Percentiles rank a stretch among this genome's conserved stretches.
These are phyloP conservation scores for Pisolithus microcarpus DNA, from an alignment of 768 basidiomycete genomes.

Conservation along the genomic window DNA sequence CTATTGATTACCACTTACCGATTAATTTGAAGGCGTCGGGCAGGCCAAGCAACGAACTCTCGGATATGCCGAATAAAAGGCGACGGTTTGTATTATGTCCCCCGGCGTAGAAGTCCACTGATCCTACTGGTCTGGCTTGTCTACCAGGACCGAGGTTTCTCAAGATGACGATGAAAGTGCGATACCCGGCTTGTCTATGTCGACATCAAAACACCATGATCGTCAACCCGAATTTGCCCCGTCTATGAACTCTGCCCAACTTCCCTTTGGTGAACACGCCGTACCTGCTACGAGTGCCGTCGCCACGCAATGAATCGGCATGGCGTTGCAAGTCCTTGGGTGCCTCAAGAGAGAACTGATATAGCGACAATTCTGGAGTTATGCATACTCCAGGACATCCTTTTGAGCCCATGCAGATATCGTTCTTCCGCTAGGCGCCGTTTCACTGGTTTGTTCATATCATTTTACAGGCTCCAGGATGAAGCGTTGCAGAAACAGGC, in stretches of 20 bases:
- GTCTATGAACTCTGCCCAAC: conserved; percentile 51
- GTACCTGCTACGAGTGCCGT: conserved; percentile 43
- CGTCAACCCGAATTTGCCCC: conserved; percentile 36
- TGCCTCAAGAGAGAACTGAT: background rate
- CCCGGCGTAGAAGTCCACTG: conserved; percentile 14
- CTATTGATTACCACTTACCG: conserved; percentile 21
- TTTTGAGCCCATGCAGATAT: conserved; percentile 4
- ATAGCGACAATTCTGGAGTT: conserved; percentile 2
- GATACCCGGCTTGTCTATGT: conserved; percentile 28
- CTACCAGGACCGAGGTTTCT: conserved; percentile 35
- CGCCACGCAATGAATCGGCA: conserved; percentile 21
- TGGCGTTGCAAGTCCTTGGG: background rate
- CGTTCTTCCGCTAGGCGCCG: conserved; percentile 10
- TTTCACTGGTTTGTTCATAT: conserved; percentile 27
- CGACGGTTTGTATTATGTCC: conserved; percentile 55
- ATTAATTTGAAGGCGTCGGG: conserved; percentile 45
- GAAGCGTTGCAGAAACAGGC: conserved; percentile 14
- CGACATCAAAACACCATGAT: conserved; percentile 27
- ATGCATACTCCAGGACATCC: conserved; percentile 1
- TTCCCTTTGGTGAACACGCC: conserved; percentile 56
- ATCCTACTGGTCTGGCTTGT: conserved; percentile 25
- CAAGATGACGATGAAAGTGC: conserved; percentile 35
- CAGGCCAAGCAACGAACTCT: conserved; percentile 55
- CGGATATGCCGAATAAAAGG: conserved; percentile 75
- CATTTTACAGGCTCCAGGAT: conserved; percentile 24